Base-by-base conservation (phyloP, 2,329 filamentous ascomycete genomes). In the Phaeomoniella chlamydospora region DNA sequence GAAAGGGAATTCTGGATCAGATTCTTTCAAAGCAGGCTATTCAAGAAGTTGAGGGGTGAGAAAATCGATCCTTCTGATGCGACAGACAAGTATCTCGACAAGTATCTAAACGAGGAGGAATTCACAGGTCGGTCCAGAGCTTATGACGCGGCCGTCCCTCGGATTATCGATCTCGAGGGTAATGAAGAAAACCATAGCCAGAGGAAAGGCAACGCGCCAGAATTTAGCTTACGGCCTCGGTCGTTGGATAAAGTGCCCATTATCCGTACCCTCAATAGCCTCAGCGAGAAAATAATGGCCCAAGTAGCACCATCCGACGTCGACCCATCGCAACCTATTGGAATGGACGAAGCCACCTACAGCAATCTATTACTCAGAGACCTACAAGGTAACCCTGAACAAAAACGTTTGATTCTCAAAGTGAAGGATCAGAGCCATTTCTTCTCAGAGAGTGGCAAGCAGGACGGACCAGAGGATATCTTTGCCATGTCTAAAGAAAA, bases 111-210 rank as follows among this genome's bases (percentile, higher is more conserved):
- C 39, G 70, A 71, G 26, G 80, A 84, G 42, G 80, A 85, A 45
- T 58, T 67, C 33, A 57, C 60, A 16, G 64, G 62, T 11, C 52
- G 60, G 1, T 55, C 54, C 29, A 58, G 61, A 3, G 50, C 58
- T 12, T 47, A 72, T 44, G 63, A 77, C 3, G 64, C 77, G 19
- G 72, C 79, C 38, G 75, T 98, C 14, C 87, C 90, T 1, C 77
- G 87, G 48, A 87, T 92, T 44, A 87, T 98, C 46, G 82, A 98
- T 53, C 59, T 98, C 16, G 84, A 88, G 52, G 90, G 80, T 18
- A 98, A 98, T 51, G 90, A 96, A 58, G 83, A 90, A 55, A 88
- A 98, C 49, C 78, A 93, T 55, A 92, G 86, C 46, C 83, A 87
- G 36, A 74, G 79, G 49, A 78, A 71, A 48, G 90, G 90, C 34